Conservation (phyloP, 371 early-diverging fungal genomes). For the Syncephalastrum sp. region DNA sequence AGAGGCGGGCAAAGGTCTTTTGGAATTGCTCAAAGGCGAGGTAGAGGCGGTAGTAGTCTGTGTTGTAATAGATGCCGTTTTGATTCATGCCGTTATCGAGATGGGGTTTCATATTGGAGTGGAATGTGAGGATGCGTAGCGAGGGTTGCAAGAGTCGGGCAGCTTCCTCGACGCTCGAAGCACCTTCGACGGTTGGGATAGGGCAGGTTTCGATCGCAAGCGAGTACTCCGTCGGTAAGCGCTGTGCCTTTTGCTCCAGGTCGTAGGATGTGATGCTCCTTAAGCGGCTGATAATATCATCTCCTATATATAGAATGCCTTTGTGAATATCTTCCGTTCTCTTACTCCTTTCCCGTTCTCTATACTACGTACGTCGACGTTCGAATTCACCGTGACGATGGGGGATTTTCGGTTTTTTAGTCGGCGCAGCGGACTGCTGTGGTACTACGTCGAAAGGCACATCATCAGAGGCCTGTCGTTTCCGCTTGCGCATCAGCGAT, state of each 20-base stretch:
- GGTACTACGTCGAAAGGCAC: too few species aligned
- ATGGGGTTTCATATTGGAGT: constrained; percentile 52
- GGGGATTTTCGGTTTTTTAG: constrained; percentile 49
- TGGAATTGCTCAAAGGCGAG: constrained; percentile 52
- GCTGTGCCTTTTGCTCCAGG: constrained; percentile 43
- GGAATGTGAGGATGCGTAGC: constrained; percentile 32
- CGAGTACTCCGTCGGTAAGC: constrained; percentile 29
- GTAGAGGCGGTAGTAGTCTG: constrained; percentile 49
- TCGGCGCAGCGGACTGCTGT: constrained; percentile 18
- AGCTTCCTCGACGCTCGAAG: constrained; percentile 24
- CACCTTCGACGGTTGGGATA: constrained; percentile 5
- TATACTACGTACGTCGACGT: constrained; percentile 37
- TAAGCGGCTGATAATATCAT: constrained; percentile 44
- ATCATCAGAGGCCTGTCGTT: constrained; percentile 31
- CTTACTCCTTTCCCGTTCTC: not conserved
- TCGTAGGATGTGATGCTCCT: constrained; percentile 38
- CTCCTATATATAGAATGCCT: constrained; percentile 24
- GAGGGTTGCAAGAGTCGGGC: constrained; percentile 31
- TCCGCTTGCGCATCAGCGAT: constrained; percentile 43
- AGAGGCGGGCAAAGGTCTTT: constrained; percentile 32
- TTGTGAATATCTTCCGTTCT: not conserved
- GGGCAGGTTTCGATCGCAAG: constrained; percentile 29
- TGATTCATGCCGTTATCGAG: constrained; percentile 53
- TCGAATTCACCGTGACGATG: constrained; percentile 54
- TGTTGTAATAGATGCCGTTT: constrained; percentile 53